Conservation (phyloP, 495 filamentous ascomycete species). For the Penicillium argentinense region DNA sequence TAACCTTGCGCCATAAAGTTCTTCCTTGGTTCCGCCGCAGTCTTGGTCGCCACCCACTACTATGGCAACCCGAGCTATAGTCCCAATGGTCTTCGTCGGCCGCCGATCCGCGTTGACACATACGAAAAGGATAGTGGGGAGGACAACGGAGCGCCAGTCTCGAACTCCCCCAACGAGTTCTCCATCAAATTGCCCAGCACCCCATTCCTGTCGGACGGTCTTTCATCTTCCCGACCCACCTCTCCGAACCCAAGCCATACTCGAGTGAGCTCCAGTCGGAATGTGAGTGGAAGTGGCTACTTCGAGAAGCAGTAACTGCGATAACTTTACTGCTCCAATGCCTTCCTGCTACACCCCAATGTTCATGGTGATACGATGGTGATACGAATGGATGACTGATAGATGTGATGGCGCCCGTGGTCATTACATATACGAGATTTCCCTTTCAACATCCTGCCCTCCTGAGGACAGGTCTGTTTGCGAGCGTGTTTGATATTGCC, state of each 20-base stretch:
- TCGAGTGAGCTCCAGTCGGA: conserved; percentile 42
- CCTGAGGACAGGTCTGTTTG: conserved; percentile 7
- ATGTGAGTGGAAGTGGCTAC: conserved; percentile 27
- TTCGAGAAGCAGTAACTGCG: conserved; percentile 33
- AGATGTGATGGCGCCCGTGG: conserved; percentile 9
- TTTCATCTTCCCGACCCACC: conserved; percentile 65
- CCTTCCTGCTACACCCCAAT: no score
- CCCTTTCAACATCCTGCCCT: conserved; percentile 5
- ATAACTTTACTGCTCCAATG: no score
- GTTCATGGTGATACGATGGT: no score
- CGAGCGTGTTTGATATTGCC: conserved; percentile 8
- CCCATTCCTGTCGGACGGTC: conserved; percentile 51
- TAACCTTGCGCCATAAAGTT: conserved; percentile 59
- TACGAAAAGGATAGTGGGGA: conserved; percentile 63
- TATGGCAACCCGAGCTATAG: conserved; percentile 58
- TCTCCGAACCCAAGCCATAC: conserved; percentile 57
- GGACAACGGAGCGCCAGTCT: conserved; percentile 52
- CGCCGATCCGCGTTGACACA: conserved; percentile 70
- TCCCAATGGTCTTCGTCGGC: conserved; percentile 50
- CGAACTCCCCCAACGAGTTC: conserved; percentile 42
- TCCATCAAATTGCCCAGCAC: conserved; percentile 52
- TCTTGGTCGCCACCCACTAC: conserved; percentile 78
- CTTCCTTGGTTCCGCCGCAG: conserved; percentile 71
- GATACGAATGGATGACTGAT: conserved; percentile 23
- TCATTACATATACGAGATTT: neutral